Evolutionary conservation across 495 filamentous ascomycete genomes (phyloP), one percentile per base, ranked within the genome.

Genomic region (Penicillium manginii): DNA sequence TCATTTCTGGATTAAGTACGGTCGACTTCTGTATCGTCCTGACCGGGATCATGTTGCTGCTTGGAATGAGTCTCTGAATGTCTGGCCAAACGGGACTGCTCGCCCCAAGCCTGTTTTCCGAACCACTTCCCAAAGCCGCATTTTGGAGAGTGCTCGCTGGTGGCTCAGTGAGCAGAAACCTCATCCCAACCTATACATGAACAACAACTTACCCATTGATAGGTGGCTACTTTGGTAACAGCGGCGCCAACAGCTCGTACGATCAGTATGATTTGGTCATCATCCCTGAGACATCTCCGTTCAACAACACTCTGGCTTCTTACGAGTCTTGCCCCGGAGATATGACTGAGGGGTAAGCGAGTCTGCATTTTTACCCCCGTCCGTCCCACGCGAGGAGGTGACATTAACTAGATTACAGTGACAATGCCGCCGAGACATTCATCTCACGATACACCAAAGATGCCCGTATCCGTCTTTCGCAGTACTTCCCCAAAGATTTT

Each of bases 1-100:
- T 1, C 57, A 70, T 18, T 79, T 82, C 59, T 84, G 82, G 82
- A 76, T 75, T 52, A 68, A 75, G 22, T 84, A 84, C 46, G 81
- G 82, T 3, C 70, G 81, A 35, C 72, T 71, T 3, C 59, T 84
- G 46, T 83, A 77, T 58, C 78, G 78, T 33, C 74, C 82, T 2
- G 66, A 69, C 12, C 54, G 67, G 23, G 77, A 75, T 15, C 59
- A 53, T 37, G 69, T 80, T 46, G 57, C 77, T 12, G 60, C 68
- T 2, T 84, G 80, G 72, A 78, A 80, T 59, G 60, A 70, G 23
- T 72, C 65, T 48, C 58, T 76, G 23, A 76, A 74, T 57, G 64
- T 72, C 23, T 79, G 70, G 57, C 58, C 72, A 0, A 81, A 83
- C 57, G 79, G 75, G 3, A 81, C 78, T 17, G 63, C 63, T 4